These are phyloP conservation scores for Hordeum vulgare DNA, from an alignment of 176 grass and related monocot species.

Conservation along the genomic window DNA sequence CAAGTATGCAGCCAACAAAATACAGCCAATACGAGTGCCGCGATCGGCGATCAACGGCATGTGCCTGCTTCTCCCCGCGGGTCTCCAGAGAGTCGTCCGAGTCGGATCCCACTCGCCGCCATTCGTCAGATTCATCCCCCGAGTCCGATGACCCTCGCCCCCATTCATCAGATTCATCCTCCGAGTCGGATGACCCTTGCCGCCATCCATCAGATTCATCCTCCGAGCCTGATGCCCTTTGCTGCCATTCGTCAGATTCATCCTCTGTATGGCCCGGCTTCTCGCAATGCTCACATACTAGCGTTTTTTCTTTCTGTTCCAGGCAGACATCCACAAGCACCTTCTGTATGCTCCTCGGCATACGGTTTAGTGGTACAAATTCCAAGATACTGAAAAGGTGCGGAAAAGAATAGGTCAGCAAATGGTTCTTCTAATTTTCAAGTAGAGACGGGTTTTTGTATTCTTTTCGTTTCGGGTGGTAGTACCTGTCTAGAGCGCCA, in stretches of 20 bases:
- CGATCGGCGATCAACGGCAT: background rate
- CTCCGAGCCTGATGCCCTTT: background rate
- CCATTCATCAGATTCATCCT: background rate
- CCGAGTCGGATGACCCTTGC: background rate
- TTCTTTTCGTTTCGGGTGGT: background rate
- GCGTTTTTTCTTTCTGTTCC: background rate
- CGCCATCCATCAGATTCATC: background rate
- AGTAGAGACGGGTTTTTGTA: background rate
- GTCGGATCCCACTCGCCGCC: background rate
- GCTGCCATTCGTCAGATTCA: background rate
- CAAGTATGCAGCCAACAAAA: background rate
- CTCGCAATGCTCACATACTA: background rate
- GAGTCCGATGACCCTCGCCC: background rate
- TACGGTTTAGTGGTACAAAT: background rate
- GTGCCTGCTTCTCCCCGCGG: background rate
- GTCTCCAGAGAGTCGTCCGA: background rate
- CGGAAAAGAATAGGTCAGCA: background rate
- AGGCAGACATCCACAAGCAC: background rate
- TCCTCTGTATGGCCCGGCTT: background rate
- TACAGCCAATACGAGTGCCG: background rate
- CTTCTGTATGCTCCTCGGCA: background rate
- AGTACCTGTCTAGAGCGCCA: background rate
- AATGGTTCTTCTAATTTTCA: background rate
- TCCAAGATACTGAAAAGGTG: background rate
- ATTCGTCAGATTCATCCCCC: background rate